These are phyloP conservation scores for sorghum (Sorghum bicolor) DNA, from an alignment of 176 grass and related monocot species.

Conservation along the genomic window Sorghum_bicolor_NCBIv3 NC_012873.2:1913001-1913500, in stretches of 20 bases:
- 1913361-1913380: background rate
- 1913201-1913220: background rate
- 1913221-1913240: background rate
- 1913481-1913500: background rate
- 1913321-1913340: background rate
- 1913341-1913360: background rate
- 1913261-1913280: background rate
- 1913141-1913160: background rate
- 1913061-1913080: background rate
- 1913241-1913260: background rate
- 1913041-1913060: background rate
- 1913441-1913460: background rate
- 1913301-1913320: background rate
- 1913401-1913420: background rate
- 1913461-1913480: background rate
- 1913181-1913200: background rate
- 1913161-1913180: background rate
- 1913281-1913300: background rate
- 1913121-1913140: background rate
- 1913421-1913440: background rate
- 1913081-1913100: background rate
- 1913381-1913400: background rate
- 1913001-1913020: conserved; percentile 68
- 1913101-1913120: background rate
- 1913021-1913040: conserved; percentile 12